Conservation (phyloP, 1,139 yeast species). For the Zygoascus meyerae region DNA sequence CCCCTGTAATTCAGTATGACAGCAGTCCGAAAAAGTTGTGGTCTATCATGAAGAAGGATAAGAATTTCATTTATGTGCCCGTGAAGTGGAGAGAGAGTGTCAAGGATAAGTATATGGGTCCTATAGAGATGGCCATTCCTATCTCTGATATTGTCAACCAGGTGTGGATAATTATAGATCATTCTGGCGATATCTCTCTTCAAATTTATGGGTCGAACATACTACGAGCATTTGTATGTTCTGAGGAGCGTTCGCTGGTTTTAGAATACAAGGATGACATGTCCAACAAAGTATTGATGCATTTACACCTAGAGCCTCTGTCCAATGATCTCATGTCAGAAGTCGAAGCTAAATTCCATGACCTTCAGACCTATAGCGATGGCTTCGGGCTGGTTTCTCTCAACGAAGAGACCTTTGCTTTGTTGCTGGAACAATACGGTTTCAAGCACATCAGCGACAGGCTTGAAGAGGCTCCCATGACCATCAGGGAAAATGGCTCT, state of each 20-base stretch:
- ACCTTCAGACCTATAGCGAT: neutral
- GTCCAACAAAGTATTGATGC: neutral
- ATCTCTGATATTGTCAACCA: neutral
- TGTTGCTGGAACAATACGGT: constrained; percentile 5
- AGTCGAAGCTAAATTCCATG: neutral
- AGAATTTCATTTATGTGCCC: neutral
- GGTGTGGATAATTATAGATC: neutral
- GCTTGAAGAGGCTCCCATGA: too few relatives aligned
- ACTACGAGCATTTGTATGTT: constrained; percentile 1
- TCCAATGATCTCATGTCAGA: neutral
- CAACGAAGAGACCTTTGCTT: neutral
- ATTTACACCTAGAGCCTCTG: neutral
- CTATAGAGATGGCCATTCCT: constrained; percentile 1
- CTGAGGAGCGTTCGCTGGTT: neutral
- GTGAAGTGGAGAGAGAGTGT: neutral
- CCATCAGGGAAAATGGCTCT: too few relatives aligned
- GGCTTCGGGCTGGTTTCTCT: neutral
- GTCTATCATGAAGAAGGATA: too few relatives aligned
- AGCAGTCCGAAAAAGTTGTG: too few relatives aligned
- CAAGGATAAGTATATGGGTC: neutral
- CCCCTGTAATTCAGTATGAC: neutral
- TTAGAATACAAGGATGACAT: neutral
- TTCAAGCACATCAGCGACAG: neutral
- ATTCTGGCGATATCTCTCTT: neutral
- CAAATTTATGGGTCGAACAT: neutral